Evolutionary conservation across 73 alveolate genomes (phyloP).

Genomic region (Paramecium primaurelia): DNA sequence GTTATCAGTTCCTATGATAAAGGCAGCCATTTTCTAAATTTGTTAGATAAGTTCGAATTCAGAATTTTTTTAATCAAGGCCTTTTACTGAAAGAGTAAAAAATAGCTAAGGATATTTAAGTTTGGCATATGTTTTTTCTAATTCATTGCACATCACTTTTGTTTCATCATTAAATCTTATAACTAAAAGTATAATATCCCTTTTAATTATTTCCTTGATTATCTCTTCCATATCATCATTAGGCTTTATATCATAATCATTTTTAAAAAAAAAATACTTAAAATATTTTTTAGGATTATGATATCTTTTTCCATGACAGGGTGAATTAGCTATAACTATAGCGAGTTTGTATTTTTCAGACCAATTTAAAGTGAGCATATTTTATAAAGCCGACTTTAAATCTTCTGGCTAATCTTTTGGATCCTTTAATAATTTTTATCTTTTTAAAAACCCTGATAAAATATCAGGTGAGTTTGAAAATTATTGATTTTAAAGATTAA

Average conservation of each 20-base stretch:
- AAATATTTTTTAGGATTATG: neutral
- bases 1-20: constrained; percentile 35
- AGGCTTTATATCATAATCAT: neutral
- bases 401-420: neutral
- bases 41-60: neutral
- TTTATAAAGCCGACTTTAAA: neutral
- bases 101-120: neutral
- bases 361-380: neutral
- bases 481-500: neutral
- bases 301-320: neutral
- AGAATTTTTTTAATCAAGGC: neutral
- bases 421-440: neutral
- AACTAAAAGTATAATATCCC: neutral
- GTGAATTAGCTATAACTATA: neutral
- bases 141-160: neutral
- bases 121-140: neutral
- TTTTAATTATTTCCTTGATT: neutral
- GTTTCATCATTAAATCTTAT: neutral
- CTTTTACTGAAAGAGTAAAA: neutral
- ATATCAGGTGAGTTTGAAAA: neutral
- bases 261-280: neutral
- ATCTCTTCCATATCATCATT: neutral
- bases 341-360: neutral
- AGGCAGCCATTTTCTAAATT: neutral
- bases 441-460: neutral